These are phyloP conservation scores for Polyporus tsugae DNA, from an alignment of 1,284 basidiomycete genomes.

Conservation along the genomic window DNA sequence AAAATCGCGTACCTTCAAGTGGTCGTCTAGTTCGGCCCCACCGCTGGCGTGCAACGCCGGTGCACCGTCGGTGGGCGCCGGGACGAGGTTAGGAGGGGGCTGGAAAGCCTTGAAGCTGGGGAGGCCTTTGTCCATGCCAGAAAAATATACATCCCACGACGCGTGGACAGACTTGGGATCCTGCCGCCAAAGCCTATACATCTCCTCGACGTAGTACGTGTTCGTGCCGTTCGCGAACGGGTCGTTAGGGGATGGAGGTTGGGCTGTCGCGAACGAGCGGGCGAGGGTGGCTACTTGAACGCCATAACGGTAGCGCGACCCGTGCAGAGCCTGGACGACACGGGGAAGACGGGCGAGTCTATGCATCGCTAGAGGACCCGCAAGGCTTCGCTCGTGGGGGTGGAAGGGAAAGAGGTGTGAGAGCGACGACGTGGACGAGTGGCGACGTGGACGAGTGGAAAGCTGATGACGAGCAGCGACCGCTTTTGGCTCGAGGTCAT, in stretches of 20 bases:
- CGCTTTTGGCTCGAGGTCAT: conserved; percentile 24
- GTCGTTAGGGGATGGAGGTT: conserved; percentile 74
- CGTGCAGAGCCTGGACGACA: conserved; percentile 33
- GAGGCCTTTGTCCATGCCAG: conserved; percentile 91
- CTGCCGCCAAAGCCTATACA: conserved; percentile 92
- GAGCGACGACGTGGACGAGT: conserved; percentile 29
- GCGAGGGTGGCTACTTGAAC: conserved; percentile 27
- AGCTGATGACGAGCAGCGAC: conserved; percentile 30
- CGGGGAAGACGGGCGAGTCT: conserved; percentile 35
- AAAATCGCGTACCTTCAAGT: conserved; percentile 80
- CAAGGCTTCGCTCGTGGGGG: conserved; percentile 30
- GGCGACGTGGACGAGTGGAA: conserved; percentile 31
- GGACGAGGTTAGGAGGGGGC: conserved; percentile 79
- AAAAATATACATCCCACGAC: conserved; percentile 97
- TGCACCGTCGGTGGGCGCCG: conserved; percentile 81
- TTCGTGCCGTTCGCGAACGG: conserved; percentile 92
- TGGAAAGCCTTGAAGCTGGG: conserved; percentile 86
- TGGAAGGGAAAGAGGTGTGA: conserved; percentile 19
- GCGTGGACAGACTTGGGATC: conserved; percentile 93
- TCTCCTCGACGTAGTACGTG: conserved; percentile 95
- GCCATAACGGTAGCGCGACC: conserved; percentile 31
- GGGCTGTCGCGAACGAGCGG: conserved; percentile 56
- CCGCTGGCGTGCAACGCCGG: conserved; percentile 80
- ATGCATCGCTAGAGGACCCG: conserved; percentile 29
- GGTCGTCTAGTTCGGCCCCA: conserved; percentile 87